phyloP scores from a whole-genome alignment of 2,329 filamentous ascomycete genomes.

The Colletotrichum agaves region DNA sequence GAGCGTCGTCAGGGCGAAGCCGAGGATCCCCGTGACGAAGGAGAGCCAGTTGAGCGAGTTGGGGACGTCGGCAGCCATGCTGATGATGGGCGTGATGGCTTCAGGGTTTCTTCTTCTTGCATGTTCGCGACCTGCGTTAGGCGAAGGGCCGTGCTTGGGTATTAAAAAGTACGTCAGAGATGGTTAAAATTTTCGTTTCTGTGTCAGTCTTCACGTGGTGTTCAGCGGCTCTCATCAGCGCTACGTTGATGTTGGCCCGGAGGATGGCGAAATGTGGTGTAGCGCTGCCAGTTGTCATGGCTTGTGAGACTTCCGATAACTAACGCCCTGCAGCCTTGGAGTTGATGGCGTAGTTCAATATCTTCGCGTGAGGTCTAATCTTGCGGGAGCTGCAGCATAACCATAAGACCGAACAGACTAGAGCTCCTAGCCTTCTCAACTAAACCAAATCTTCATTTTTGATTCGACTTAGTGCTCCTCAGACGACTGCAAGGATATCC shows the following conservation, averaged over 20 bases:
- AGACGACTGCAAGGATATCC: background rate
- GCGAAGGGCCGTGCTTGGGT: constrained; percentile 1
- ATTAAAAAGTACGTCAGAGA: background rate
- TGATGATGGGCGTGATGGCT: background rate
- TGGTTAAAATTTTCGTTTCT: background rate
- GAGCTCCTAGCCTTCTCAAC: background rate
- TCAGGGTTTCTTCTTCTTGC: background rate
- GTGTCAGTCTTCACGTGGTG: constrained; percentile 13
- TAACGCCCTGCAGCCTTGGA: background rate
- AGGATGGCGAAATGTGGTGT: background rate
- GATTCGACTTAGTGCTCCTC: background rate
- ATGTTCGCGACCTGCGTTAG: background rate
- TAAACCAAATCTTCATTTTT: background rate
- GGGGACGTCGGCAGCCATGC: constrained; percentile 30
- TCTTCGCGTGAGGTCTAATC: background rate
- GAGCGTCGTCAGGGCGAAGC: constrained; percentile 29
- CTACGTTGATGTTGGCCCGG: constrained; percentile 7
- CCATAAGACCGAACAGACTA: background rate
- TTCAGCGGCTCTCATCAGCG: constrained; percentile 19
- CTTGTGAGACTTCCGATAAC: background rate
- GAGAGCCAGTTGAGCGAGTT: constrained; percentile 35
- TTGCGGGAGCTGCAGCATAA: background rate
- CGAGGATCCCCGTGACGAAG: constrained; percentile 32
- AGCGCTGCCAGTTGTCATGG: constrained; percentile 35
- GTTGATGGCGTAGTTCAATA: background rate